Base-by-base conservation (phyloP, 2,329 filamentous ascomycete genomes). In the Cryphonectria naterciae region DNA sequence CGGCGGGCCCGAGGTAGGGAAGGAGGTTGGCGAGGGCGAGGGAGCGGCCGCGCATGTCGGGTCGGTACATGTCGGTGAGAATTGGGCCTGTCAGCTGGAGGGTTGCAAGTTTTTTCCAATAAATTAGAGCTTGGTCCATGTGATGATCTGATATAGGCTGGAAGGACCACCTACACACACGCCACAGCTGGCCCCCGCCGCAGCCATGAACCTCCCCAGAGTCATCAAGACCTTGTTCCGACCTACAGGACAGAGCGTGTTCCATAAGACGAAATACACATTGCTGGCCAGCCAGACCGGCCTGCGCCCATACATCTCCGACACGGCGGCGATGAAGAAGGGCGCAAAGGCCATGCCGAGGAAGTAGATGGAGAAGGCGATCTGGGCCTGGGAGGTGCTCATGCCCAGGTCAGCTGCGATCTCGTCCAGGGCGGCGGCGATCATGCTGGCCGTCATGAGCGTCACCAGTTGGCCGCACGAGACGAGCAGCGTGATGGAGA, bases 1-100 rank as follows among this genome's bases (percentile, higher is more conserved):
- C 80, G 0, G 90, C 90, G 0, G 90, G 91, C 0, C 90, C 91
- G 0, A 93, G 84, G 1, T 77, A 77, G 1, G 76, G 75, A 4
- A 79, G 73, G 28, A 79, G 75, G 2, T 72, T 69, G 13, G 79
- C 78, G 46, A 82, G 77, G 28, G 80, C 79, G 2, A 79, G 74
- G 0, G 81, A 80, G 56, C 78, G 80, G 60, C 80, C 81, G 19
- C 81, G 78, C 7, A 82, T 77, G 54, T 80, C 75, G 13, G 77
- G 74, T 4, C 70, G 72, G 60, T 78, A 83, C 75, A 81, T 79
- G 46, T 82, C 81, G 5, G 79, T 78, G 75, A 82, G 77, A 2
- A 79, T 76, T 1, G 81, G 79, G 0, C 75, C 77, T 1, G 76
- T 78, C 39, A 82, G 74, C 79, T 81, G 35, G n/a, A 17, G 32